Conservation (phyloP, 352 stramenopile genomes). For the Pythium sukuiense region DNA sequence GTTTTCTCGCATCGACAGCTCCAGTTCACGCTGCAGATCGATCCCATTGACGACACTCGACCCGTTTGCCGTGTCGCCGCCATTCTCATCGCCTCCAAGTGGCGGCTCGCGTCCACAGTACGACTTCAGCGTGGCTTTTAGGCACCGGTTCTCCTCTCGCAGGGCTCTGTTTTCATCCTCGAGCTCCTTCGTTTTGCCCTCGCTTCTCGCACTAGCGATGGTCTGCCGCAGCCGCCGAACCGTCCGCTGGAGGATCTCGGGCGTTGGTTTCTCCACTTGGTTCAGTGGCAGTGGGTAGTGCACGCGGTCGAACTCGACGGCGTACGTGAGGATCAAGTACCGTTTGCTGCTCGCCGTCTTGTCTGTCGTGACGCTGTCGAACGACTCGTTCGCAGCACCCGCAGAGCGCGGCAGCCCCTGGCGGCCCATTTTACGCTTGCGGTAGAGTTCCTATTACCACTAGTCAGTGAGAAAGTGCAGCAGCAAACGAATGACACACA, state of each 20-base stretch:
- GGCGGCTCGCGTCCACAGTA: slow-evolving; percentile 36
- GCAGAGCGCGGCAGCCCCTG: not conserved
- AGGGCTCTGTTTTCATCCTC: slow-evolving; percentile 46
- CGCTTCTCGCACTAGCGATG: slow-evolving; percentile 17
- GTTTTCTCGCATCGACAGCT: slow-evolving; percentile 68
- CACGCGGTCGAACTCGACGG: slow-evolving; percentile 92
- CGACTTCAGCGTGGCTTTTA: slow-evolving; percentile 66
- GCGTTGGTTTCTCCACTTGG: slow-evolving; percentile 58
- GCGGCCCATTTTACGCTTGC: slow-evolving; percentile 65
- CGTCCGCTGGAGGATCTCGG: slow-evolving; percentile 78
- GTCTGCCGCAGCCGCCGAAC: slow-evolving; percentile 67
- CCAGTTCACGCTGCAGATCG: slow-evolving; percentile 47
- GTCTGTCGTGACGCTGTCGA: slow-evolving; percentile 16
- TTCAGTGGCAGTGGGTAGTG: slow-evolving; percentile 92
- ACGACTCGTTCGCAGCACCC: slow-evolving; percentile 15
- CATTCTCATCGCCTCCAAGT: slow-evolving; percentile 21
- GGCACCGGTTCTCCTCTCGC: slow-evolving; percentile 60
- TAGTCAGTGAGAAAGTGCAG: not conserved
- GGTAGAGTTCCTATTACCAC: slow-evolving; percentile 55
- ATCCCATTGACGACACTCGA: slow-evolving; percentile 15
- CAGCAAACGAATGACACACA: not conserved
- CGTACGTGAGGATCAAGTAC: slow-evolving; percentile 94
- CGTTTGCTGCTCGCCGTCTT: slow-evolving; percentile 50
- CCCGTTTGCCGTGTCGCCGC: slow-evolving; percentile 2
- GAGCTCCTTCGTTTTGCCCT: slow-evolving; percentile 26